These are phyloP conservation scores for Hibiscus trionum DNA, from an alignment of 345 rosid genomes.

Conservation along the genomic window DNA sequence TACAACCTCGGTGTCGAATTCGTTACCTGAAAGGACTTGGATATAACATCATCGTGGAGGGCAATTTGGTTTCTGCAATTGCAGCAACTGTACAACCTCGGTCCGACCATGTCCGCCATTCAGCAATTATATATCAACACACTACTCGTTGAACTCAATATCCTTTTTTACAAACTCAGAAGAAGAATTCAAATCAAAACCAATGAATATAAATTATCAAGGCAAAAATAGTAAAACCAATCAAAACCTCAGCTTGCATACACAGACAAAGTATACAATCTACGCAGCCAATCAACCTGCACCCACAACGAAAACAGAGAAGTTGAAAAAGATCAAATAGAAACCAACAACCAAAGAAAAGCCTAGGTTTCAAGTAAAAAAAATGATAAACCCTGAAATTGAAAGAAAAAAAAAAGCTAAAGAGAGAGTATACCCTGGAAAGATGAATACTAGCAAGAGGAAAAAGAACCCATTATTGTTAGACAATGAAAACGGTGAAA, in stretches of 20 bases:
- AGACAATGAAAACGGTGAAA: background rate
- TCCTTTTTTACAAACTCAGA: background rate
- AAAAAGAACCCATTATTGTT: background rate
- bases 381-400: background rate
- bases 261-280: too few species aligned
- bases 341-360: background rate
- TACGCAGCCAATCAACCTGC: too few species aligned
- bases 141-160: background rate
- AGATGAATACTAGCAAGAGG: background rate
- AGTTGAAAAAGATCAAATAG: background rate
- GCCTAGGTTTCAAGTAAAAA: background rate
- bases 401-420: background rate
- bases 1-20: slow-evolving; percentile 4
- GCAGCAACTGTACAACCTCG: slow-evolving; percentile 31
- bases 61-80: slow-evolving; percentile 34
- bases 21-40: slow-evolving; percentile 47
- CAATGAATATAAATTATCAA: background rate
- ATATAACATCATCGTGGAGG: slow-evolving; percentile 50
- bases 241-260: background rate
- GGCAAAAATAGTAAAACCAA: background rate
- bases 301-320: too few species aligned
- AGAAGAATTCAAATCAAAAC: background rate
- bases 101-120: slow-evolving; percentile 33
- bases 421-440: background rate
- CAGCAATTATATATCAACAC: background rate